A percentile compares a stretch with the other conserved stretches of the same genome.
These are phyloP conservation scores for Boletus putidus DNA, from an alignment of 1,284 basidiomycete species.

Conservation along the genomic window DNA sequence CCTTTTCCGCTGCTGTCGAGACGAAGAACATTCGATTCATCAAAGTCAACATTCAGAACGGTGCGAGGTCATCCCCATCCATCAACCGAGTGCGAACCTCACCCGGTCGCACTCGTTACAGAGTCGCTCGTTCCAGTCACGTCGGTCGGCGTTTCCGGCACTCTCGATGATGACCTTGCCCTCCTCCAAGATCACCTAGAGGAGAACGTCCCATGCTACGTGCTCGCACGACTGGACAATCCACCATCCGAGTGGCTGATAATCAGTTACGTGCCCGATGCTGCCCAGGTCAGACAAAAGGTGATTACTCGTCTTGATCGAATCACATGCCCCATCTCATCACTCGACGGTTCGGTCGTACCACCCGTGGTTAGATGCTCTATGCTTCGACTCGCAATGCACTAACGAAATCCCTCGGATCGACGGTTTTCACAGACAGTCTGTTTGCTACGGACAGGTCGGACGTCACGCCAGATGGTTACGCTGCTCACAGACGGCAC, in stretches of 20 bases:
- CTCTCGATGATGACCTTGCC: conserved; percentile 60
- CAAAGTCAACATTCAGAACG: conserved; percentile 71
- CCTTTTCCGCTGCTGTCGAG: conserved; percentile 59
- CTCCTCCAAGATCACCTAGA: conserved; percentile 58
- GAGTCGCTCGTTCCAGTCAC: conserved; percentile 65
- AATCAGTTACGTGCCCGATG: conserved; percentile 75
- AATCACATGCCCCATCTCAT: not conserved
- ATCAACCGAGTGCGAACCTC: conserved; percentile 31
- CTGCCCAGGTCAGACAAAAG: conserved; percentile 75
- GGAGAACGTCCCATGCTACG: conserved; percentile 65
- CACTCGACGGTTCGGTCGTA: not conserved
- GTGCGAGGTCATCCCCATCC: conserved; percentile 42
- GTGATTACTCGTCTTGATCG: conserved; percentile 38
- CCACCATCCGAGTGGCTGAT: conserved; percentile 65
- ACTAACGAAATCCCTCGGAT: conserved; percentile 74
- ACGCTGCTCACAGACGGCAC: conserved; percentile 74
- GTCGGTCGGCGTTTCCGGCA: conserved; percentile 47
- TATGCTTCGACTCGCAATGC: conserved; percentile 83
- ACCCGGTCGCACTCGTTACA: conserved; percentile 37
- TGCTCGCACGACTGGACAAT: conserved; percentile 64
- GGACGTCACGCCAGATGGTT: conserved; percentile 65
- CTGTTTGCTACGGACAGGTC: conserved; percentile 80
- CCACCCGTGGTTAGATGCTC: conserved; percentile 66
- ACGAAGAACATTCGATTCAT: conserved; percentile 60
- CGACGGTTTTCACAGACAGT: conserved; percentile 72